Evolutionary conservation across 768 basidiomycete genomes (phyloP).

Genomic region (Pulveroboletus sp.): DNA sequence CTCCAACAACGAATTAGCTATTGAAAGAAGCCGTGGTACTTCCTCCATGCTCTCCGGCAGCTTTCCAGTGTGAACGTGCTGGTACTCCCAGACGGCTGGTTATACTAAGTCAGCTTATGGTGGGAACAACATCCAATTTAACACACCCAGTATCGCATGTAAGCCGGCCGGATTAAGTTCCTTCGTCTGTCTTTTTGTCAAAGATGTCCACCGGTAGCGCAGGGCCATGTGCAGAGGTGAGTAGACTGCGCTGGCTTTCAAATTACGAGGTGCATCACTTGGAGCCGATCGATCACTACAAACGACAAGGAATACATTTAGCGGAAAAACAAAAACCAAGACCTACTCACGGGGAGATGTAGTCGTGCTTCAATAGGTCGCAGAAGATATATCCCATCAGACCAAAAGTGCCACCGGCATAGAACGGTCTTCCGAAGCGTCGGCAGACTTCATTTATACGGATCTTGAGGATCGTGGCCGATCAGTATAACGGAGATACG

Average conservation of each 20-base stretch:
- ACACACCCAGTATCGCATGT: slow-evolving; percentile 68
- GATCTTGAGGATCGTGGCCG: slow-evolving; percentile 44
- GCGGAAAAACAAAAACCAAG: slow-evolving; percentile 1
- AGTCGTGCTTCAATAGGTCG: slow-evolving; percentile 84
- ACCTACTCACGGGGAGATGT: slow-evolving; percentile 70
- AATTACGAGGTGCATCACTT: slow-evolving; percentile 54
- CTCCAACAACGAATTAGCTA: slow-evolving; percentile 58
- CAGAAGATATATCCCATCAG: slow-evolving; percentile 92
- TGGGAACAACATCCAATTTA: background rate
- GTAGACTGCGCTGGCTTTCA: slow-evolving; percentile 63
- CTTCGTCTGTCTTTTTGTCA: slow-evolving; percentile 76
- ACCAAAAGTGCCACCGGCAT: slow-evolving; percentile 90
- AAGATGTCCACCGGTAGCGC: slow-evolving; percentile 59
- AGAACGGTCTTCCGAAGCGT: slow-evolving; percentile 71
- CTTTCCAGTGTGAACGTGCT: slow-evolving; percentile 49
- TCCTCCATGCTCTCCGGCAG: slow-evolving; percentile 53
- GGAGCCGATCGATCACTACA: slow-evolving; percentile 60
- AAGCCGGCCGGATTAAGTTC: slow-evolving; percentile 74
- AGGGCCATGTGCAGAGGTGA: slow-evolving; percentile 59
- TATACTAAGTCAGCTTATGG: slow-evolving; percentile 14
- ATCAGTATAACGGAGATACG: slow-evolving; percentile 4
- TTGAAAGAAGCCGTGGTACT: slow-evolving; percentile 55
- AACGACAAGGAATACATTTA: slow-evolving; percentile 9
- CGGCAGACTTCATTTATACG: slow-evolving; percentile 78
- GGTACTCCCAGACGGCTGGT: slow-evolving; percentile 82